Base-by-base conservation (phyloP, 768 basidiomycete species). In the Chalciporus chontae region DNA sequence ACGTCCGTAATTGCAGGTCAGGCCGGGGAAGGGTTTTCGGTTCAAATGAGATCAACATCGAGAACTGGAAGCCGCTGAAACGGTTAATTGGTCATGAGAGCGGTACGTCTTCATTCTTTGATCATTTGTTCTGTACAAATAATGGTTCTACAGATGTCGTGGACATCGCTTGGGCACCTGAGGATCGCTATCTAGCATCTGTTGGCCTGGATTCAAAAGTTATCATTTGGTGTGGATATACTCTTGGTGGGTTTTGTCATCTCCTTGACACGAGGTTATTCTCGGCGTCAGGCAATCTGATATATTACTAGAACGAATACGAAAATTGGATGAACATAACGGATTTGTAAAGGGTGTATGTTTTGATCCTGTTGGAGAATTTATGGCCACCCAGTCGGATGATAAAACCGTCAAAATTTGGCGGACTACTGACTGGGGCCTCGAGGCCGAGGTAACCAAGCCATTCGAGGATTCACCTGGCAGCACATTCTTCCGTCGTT, bases 311-410 rank as follows among this genome's bases (percentile, higher is more conserved):
- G 94, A 94, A 58, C 85, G 88, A 11, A 66, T 97, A 48, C 76
- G 80, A 34, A 90, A 86, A 66, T 78, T 99, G 6, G 89, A 90
- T 51, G 82, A 82, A 50, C 96, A 98, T 63, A 85, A 91, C 61
- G 95, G 94, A 3, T 97, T 97, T 67, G 94, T 99, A 60, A 98
- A 99, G 70, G 96, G 96, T 51, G 91, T 99, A 43, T 94, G 92
- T 63, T 99, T 95, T 85, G 96, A 99, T 71, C 96, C 96, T 4
- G 95, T 94, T 3, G 96, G 96, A 40, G 90, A 97, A 69, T 97
- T 86, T 64, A 82, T 99, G 53, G 95, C 96, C n/a, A 97, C 95
- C 37, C 84, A 95, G 71, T 94, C 94, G 21, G 95, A 97, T 69
- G 96, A 99, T 69, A 83, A 90, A 65, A 86, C 92, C 5, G 92